Conservation (phyloP, 306 rosid species). For the Quercus rubra region DNA sequence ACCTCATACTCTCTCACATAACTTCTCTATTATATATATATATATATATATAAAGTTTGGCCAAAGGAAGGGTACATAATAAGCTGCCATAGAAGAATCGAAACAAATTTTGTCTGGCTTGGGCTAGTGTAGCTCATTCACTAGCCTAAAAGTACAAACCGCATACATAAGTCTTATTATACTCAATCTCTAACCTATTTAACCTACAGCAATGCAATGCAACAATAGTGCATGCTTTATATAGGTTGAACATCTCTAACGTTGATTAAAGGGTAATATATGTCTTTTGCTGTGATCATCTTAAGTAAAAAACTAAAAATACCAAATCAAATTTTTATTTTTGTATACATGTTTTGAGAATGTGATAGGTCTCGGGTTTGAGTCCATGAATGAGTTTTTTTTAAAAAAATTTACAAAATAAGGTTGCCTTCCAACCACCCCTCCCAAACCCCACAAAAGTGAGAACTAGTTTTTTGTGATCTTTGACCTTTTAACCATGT, state of each 20-base stretch:
- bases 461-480: no score
- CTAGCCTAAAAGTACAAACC: slow-evolving; percentile 7
- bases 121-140: slow-evolving; percentile 3
- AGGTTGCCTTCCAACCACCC: no score
- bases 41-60: background rate
- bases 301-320: slow-evolving; percentile 8
- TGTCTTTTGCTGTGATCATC: slow-evolving; percentile 3
- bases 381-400: no score
- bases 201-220: background rate
- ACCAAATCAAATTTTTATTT: background rate
- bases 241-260: slow-evolving; percentile 8
- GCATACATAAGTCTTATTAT: background rate
- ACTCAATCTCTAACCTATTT: background rate
- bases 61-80: slow-evolving; percentile 1
- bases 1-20: no score
- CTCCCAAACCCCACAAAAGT: no score
- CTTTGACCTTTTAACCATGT: background rate
- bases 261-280: slow-evolving; percentile 17
- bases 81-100: slow-evolving; percentile 13
- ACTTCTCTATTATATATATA: no score
- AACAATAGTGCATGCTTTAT: background rate
- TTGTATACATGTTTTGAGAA: background rate
- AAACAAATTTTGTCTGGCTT: slow-evolving; percentile 13
- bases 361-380: no score
- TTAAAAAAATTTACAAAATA: no score